A percentile compares a stretch with the other conserved stretches of the same genome.
Evolutionary conservation across 495 filamentous ascomycete genomes (phyloP).

Genomic region (Rusavskia elegans): DNA sequence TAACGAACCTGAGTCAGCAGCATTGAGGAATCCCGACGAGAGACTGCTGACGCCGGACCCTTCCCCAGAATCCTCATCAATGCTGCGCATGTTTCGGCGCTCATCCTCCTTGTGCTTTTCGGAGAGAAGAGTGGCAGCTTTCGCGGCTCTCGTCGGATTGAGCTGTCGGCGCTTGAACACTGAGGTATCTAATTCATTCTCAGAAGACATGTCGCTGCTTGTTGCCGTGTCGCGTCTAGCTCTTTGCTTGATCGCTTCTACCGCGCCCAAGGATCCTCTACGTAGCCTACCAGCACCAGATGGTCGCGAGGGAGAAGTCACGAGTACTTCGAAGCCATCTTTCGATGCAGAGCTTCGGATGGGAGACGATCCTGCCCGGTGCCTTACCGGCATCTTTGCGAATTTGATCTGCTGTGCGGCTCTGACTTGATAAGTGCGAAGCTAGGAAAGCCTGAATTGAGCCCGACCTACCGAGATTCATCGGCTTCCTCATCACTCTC

Average conservation of each 20-base stretch:
- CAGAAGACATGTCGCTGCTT: constrained; percentile 83
- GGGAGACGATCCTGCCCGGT: constrained; percentile 74
- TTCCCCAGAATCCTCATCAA: constrained; percentile 45
- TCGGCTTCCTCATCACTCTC: constrained; percentile 88
- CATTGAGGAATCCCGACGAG: constrained; percentile 54
- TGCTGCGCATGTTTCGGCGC: constrained; percentile 24
- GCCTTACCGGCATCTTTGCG: constrained; percentile 81
- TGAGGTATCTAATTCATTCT: constrained; percentile 65
- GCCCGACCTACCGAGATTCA: constrained; percentile 1
- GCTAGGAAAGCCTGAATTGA: not conserved
- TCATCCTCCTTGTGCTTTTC: constrained; percentile 44
- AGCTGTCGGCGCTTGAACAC: constrained; percentile 45
- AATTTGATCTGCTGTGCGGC: constrained; percentile 78
- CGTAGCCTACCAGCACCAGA: constrained; percentile 33
- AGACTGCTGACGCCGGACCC: constrained; percentile 48
- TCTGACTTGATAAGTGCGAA: constrained; percentile 17
- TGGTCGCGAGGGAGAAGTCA: constrained; percentile 37
- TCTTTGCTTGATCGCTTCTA: constrained; percentile 58
- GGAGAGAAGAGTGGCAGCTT: constrained; percentile 40
- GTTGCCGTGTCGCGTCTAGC: constrained; percentile 73
- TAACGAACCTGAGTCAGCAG: constrained; percentile 44
- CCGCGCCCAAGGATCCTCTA: constrained; percentile 60
- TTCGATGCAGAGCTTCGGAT: constrained; percentile 40
- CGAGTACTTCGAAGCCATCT: constrained; percentile 37
- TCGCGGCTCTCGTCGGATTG: constrained; percentile 32